Conservation (phyloP, 2,329 filamentous ascomycete species). For the Elsinoe ampelina region DNA sequence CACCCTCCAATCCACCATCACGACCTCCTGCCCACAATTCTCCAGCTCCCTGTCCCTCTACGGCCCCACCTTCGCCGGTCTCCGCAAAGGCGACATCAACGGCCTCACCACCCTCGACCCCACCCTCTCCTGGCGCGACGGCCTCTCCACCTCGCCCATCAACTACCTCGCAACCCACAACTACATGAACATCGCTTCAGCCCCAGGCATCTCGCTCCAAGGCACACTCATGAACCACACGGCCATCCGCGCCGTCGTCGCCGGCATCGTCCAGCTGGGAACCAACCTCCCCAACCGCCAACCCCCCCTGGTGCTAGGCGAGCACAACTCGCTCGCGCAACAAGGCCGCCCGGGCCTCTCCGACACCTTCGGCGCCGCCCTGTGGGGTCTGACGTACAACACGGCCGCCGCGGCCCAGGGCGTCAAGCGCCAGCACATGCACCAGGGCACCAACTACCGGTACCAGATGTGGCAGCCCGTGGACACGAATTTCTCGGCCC, state of each 20-base stretch:
- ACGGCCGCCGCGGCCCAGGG: conserved; percentile 48
- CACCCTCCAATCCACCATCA: conserved; percentile 39
- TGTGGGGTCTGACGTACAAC: conserved; percentile 56
- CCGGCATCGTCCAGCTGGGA: conserved; percentile 35
- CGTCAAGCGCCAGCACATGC: conserved; percentile 53
- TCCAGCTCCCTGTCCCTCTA: conserved; percentile 30
- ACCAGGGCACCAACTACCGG: conserved; percentile 54
- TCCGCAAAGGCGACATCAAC: not conserved
- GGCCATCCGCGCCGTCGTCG: conserved; percentile 41
- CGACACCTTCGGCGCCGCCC: conserved; percentile 56
- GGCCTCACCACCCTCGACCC: conserved; percentile 39
- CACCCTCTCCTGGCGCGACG: conserved; percentile 43
- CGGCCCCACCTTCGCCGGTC: conserved; percentile 50
- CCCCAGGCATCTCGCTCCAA: conserved; percentile 53
- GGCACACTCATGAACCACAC: conserved; percentile 56
- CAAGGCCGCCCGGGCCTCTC: conserved; percentile 53
- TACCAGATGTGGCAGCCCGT: conserved; percentile 55
- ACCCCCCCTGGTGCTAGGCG: conserved; percentile 49
- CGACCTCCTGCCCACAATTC: conserved; percentile 44
- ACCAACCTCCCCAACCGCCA: conserved; percentile 21
- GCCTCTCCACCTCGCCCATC: conserved; percentile 43
- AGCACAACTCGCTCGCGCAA: conserved; percentile 55
- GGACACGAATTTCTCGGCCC: conserved; percentile 38
- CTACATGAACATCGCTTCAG: conserved; percentile 52
- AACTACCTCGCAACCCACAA: conserved; percentile 27